Base-by-base conservation (phyloP, 495 filamentous ascomycete genomes). In the Lasiosphaeriaceae sp. region DNA sequence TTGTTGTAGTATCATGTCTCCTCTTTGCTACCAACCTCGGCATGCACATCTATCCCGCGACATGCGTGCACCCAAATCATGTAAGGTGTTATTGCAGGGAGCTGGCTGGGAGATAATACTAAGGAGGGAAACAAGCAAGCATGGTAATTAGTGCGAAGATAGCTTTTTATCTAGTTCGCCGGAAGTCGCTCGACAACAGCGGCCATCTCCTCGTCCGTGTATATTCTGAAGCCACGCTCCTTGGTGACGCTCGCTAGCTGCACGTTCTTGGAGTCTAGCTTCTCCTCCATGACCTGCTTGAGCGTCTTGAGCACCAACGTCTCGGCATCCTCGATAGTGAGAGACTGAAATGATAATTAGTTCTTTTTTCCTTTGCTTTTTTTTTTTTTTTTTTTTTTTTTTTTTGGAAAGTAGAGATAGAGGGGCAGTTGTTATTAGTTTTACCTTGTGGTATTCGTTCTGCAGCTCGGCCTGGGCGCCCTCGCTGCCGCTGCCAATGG, bases 251-350 rank as follows among this genome's bases (percentile, higher is more conserved):
- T 97, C 45, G 94, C 94, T 62, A 98, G 74, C 81, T 97, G 94
- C 62, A 98, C 95, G 68, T 97, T 98, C 83, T 97, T 97, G 43
- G 89, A 80, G 71, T 98, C 94, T 52, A 98, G 83, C 80, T 97
- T 98, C 85, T 98, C 94, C 77, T 98, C 94, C 94, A 98, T 98
- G 52, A 98, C 94, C 77, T 98, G 94, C 82, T 98, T 98, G 72
- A 98, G 74, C 37, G 94, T 98, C 84, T 97, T 97, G 62, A 98
- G 79, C 31, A 97, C 95, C 62, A 98, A 76, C 2, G 90, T 89
- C 76, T 98, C 94, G 20, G 94, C 94, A 71, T 98, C 94, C 47
- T 81, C 76, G 57, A 98, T 88, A 51, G 93, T 96, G 61, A 98
- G 81, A 46, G 93, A 97, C 80, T 86, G 39, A 12, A 17, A n/a